These are phyloP conservation scores for Vicia faba DNA, from an alignment of 306 rosid genomes.

Conservation along the genomic window DNA sequence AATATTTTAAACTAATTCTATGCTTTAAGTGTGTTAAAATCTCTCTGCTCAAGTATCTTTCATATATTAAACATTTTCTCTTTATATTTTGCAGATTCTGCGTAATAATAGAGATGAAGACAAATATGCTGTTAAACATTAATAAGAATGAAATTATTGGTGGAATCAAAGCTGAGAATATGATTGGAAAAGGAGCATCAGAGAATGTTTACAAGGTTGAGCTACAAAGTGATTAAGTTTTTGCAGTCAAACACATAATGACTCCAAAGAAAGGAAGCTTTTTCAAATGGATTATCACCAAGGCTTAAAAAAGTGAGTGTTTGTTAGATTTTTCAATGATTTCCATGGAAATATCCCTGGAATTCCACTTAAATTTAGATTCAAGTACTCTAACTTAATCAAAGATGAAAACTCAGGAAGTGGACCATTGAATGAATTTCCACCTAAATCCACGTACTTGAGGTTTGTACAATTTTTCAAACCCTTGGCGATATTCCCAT, in stretches of 20 bases:
- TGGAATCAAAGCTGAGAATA: too few relatives aligned
- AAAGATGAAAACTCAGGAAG: slow-evolving; percentile 71
- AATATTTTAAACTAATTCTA: too few relatives aligned
- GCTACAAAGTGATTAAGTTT: slow-evolving; percentile 70
- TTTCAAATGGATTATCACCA: slow-evolving; percentile 59
- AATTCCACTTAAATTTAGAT: slow-evolving; percentile 54
- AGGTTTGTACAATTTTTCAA: slow-evolving; percentile 62
- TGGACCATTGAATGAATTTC: slow-evolving; percentile 56
- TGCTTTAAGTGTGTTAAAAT: too few relatives aligned
- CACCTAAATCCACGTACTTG: slow-evolving; percentile 65
- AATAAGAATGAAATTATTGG: too few relatives aligned
- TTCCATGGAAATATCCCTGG: slow-evolving; percentile 85
- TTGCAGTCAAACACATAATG: too few relatives aligned
- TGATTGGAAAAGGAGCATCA: too few relatives aligned
- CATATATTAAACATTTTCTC: too few relatives aligned
- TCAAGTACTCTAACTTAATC: slow-evolving; percentile 49
- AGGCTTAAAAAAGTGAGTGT: slow-evolving; percentile 59
- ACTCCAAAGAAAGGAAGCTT: slow-evolving; percentile 53
- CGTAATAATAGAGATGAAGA: too few relatives aligned
- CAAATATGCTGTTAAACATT: too few relatives aligned
- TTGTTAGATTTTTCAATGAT: slow-evolving; percentile 66
- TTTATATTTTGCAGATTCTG: too few relatives aligned
- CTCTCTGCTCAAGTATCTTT: too few relatives aligned
- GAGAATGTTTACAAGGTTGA: too few relatives aligned
- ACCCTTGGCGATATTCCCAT: slow-evolving; percentile 51